Conservation (phyloP, 352 stramenopile species). For the Globisporangium lucens region DNA sequence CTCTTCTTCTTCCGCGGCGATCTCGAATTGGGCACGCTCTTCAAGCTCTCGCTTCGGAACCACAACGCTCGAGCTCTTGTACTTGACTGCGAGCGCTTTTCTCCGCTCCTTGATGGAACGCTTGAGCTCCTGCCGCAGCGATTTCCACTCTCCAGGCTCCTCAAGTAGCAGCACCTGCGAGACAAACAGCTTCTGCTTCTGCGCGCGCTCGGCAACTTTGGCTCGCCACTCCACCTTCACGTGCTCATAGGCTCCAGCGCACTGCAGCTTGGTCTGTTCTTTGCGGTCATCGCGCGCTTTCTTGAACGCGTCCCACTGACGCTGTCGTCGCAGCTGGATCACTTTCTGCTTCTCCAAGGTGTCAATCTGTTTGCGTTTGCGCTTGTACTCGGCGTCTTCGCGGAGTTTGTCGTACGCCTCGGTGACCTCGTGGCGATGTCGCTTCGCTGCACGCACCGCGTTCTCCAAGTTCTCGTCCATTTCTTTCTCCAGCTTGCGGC, state of each 20-base stretch:
- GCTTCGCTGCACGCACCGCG: constrained; percentile 26
- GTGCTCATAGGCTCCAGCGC: constrained; percentile 29
- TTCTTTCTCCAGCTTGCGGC: constrained; percentile 33
- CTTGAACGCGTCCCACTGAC: constrained; percentile 62
- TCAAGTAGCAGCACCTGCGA: constrained; percentile 52
- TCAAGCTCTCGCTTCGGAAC: constrained; percentile 41
- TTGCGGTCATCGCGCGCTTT: constrained; percentile 28
- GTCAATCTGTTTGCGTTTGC: constrained; percentile 48
- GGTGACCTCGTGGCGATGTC: constrained; percentile 41
- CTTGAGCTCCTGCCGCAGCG: constrained; percentile 38
- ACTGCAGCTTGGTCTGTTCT: constrained; percentile 39
- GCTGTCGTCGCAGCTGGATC: constrained; percentile 43
- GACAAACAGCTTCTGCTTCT: constrained; percentile 29
- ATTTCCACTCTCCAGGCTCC: constrained; percentile 48
- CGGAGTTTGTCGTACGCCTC: constrained; percentile 51
- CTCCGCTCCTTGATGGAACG: constrained; percentile 27
- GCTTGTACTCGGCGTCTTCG: constrained; percentile 39
- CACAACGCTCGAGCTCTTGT: constrained; percentile 41
- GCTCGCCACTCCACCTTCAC: constrained; percentile 46
- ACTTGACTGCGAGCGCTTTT: constrained; percentile 40
- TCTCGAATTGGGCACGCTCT: constrained; percentile 55
- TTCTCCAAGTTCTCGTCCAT: constrained; percentile 40
- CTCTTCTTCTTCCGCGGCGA: constrained; percentile 46
- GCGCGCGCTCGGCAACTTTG: constrained; percentile 28
- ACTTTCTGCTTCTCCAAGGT: constrained; percentile 61